Evolutionary conservation across 345 rosid genomes (phyloP), one percentile per base, ranked within the genome.

Genomic region (Camelina laxa): DNA sequence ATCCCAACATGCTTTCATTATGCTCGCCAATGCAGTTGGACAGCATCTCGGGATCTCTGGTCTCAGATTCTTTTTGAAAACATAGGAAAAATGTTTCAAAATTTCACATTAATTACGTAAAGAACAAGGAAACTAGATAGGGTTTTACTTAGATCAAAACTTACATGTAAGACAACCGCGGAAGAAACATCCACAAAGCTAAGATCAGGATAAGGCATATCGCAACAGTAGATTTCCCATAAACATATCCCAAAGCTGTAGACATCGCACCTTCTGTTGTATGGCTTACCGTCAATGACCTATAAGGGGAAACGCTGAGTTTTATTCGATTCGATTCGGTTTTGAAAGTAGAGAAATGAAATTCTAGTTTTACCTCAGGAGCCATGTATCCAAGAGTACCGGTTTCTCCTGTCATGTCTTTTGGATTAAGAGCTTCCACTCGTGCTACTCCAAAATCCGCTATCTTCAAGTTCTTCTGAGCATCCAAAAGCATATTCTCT

Each of bases 381-480:
- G 98, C 98, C 98, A 94, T 94, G 80, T 94, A 91, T 48, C 97
- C 97, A 58, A 90, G 92, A 33, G 97, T 91, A 42, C 97, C 97
- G 20, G 97, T 94, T 87, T 90, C 97, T 79, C 97, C 97, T 22
- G 98, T 91, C 98, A 94, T 94, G 61, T 94, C 97, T 44, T 79
- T 70, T 70, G 96, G 97, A 83, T 94, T 94, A 70, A 85, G 91
- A 80, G 97, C 98, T 84, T 91, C 98, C 47, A 94, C 97, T 50
- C 98, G 91, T 1, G 98, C 98, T 62, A 94, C 98, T 6, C 98
- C 98, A 72, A 95, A 95, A 86, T 90, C 99, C 11, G 99, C 98
- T 45, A 95, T 95, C 70, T 92, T 95, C 53, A 95, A 82, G 70
- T 54, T 88, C 80, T 83, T 84, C 0, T 81, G 72, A 55, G 24